Percentiles rank a stretch among this genome's conserved stretches.
Conservation (phyloP, 768 basidiomycete genomes). For the Epithele typhae region DNA sequence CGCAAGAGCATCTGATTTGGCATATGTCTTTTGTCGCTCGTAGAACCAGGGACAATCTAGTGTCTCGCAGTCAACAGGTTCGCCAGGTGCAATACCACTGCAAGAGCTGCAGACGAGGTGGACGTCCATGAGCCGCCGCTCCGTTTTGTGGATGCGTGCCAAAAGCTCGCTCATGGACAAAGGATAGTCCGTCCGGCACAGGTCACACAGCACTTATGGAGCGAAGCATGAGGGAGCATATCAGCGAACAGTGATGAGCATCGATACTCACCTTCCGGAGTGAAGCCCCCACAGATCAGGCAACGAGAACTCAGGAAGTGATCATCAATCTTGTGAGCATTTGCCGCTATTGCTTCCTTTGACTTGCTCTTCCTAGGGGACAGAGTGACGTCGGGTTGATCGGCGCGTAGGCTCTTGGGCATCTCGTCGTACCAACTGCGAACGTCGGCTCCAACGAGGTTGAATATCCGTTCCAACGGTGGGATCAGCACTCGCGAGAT, state of each 20-base stretch:
- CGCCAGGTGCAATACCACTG: constrained; percentile 46
- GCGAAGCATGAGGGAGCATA: no score
- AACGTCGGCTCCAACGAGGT: constrained; percentile 85
- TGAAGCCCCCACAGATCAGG: constrained; percentile 55
- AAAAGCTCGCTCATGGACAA: constrained; percentile 54
- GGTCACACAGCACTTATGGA: constrained; percentile 48
- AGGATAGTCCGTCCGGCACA: constrained; percentile 49
- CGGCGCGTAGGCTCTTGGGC: constrained; percentile 54
- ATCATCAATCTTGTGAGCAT: constrained; percentile 58
- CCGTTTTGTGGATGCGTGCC: constrained; percentile 48
- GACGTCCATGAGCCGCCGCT: constrained; percentile 48
- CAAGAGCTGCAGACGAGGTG: constrained; percentile 76
- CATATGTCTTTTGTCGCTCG: constrained; percentile 57
- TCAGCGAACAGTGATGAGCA: no score
- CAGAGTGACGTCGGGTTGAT: constrained; percentile 29
- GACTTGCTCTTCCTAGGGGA: constrained; percentile 33
- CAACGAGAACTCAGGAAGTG: constrained; percentile 74
- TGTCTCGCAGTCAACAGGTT: constrained; percentile 72
- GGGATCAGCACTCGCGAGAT: constrained; percentile 84
- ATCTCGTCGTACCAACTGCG: constrained; percentile 84
- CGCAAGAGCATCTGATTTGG: constrained; percentile 29
- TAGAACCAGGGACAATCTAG: constrained; percentile 86
- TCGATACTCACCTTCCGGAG: constrained; percentile 54
- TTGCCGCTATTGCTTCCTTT: constrained; percentile 25
- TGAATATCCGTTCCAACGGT: constrained; percentile 87